Evolutionary conservation across 208 protist genomes (phyloP), one percentile per base, ranked within the genome.

Genomic region (Acanthamoeba rhysodes): DNA sequence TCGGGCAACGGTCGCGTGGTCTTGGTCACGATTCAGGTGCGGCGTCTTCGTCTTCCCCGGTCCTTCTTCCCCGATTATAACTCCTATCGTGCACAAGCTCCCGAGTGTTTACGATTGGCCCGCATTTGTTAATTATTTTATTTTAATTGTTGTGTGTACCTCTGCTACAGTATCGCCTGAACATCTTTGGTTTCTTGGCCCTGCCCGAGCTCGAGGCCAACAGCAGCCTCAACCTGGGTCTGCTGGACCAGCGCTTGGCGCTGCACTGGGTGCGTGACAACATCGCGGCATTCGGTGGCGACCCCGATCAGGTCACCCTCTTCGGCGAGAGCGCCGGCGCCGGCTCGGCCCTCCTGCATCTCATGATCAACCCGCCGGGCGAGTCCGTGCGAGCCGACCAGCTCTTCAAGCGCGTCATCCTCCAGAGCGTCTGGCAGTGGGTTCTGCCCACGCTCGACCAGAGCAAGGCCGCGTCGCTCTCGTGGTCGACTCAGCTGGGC

Each of bases 121-220:
- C n/a, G n/a, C n/a, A n/a, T 59, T 59, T 22, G 0, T 59, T 59
- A 14, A 57, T 57, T 57, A 20, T 57, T 57, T 0, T 6, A 0
- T 14, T 6, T 57, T 57, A 18, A n/a, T 6, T 62, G 87, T 96
- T 59, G 53, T 59, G 53, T 57, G 4, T 1, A 14, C 14, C 29
- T 16, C n/a, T 72, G 29, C 66, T 4, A 62, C 57, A 84, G 74
- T 84, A 55, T 27, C 74, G 74, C 22, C 74, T 84, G 74, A 84
- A 96, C 45, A 45, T 87, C 78, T 93, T 96, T 2, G 95, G 95
- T 18, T 92, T 96, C 22, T 95, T 96, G 45, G 90, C 93, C 76
- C 90, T 37, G n/a, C 82, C 57, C 9, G 48, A 59, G 27, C 57
- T 90, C 12, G 29, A 37, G 14, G 82, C 55, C 53, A 48, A 70